Evolutionary conservation across 1,284 basidiomycete genomes (phyloP).

Genomic region (Cryptococcus hybrid): DNA sequence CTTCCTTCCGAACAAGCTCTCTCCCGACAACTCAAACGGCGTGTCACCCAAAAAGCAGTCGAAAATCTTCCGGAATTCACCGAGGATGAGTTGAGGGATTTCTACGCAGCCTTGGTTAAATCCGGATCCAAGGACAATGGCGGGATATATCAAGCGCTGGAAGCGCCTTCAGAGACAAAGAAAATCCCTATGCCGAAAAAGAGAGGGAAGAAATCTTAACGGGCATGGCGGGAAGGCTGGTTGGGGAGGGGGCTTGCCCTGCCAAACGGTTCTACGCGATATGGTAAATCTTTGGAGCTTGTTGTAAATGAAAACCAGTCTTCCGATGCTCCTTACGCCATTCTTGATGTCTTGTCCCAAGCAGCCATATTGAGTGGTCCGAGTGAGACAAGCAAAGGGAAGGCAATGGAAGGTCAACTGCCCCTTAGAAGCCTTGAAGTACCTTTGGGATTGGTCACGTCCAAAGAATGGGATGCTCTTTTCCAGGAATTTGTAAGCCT

Average conservation of each 20-base stretch:
- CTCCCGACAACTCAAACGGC: conserved; percentile 16
- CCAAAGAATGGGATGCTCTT: conserved; percentile 36
- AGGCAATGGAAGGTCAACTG: background rate
- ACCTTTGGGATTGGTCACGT: conserved; percentile 34
- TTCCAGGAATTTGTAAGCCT: conserved; percentile 36
- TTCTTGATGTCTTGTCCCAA: conserved; percentile 4
- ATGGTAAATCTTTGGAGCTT: background rate
- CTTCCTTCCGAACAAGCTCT: conserved; percentile 22
- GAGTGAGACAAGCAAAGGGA: conserved; percentile 14
- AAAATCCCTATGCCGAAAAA: background rate
- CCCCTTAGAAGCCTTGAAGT: conserved; percentile 9
- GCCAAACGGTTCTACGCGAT: background rate
- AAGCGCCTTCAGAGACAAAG: conserved; percentile 1
- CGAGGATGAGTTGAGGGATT: conserved; percentile 30
- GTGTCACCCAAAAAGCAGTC: conserved; percentile 18
- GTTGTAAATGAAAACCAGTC: no score
- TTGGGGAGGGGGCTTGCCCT: background rate
- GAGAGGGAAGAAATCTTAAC: conserved; percentile 8
- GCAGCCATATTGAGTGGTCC: conserved; percentile 4
- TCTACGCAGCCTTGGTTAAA: conserved; percentile 32
- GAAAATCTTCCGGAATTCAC: conserved; percentile 18
- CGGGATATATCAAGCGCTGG: background rate
- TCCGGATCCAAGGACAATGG: conserved; percentile 15
- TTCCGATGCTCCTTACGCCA: background rate
- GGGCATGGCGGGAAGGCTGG: conserved; percentile 2